phyloP scores from a whole-genome alignment of 1,284 basidiomycete species.

The Ustilago shanxiensis region DNA sequence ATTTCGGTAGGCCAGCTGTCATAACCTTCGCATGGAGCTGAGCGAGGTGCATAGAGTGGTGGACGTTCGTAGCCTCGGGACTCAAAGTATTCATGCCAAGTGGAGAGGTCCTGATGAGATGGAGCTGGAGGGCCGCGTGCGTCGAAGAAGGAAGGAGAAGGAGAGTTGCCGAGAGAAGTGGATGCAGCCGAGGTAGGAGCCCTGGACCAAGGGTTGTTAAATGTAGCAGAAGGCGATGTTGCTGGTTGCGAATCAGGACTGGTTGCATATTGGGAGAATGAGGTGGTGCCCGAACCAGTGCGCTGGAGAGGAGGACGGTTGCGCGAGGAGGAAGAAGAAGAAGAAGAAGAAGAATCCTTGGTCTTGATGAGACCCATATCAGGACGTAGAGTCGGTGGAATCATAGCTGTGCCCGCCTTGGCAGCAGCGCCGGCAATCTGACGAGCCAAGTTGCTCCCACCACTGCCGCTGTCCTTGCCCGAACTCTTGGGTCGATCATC shows the following conservation, averaged over 20 bases:
- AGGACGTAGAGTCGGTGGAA: constrained; percentile 52
- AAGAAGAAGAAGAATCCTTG: constrained; percentile 18
- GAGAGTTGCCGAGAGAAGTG: not conserved
- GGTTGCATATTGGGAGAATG: constrained; percentile 22
- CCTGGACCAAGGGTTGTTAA: constrained; percentile 9
- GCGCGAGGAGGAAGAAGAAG: constrained; percentile 14
- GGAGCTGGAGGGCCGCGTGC: constrained; percentile 11
- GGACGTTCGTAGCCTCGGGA: constrained; percentile 42
- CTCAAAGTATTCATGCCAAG: constrained; percentile 45
- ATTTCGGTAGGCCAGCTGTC: constrained; percentile 42
- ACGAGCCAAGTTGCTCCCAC: constrained; percentile 50
- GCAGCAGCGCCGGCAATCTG: constrained; percentile 58
- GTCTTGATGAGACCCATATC: constrained; percentile 31
- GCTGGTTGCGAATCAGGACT: constrained; percentile 27
- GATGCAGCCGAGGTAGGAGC: constrained; percentile 11
- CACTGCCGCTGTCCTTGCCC: not conserved
- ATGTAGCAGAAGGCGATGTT: constrained; percentile 16
- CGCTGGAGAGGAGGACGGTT: constrained; percentile 33
- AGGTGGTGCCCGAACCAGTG: constrained; percentile 44
- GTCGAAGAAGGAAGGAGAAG: constrained; percentile 21
- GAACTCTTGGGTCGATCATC: constrained; percentile 30
- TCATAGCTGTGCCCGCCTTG: constrained; percentile 60
- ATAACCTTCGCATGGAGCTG: constrained; percentile 45
- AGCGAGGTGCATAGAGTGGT: constrained; percentile 44
- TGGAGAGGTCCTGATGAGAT: constrained; percentile 30